Percentiles rank a stretch among this genome's conserved stretches.
Conservation (phyloP, 805 yeast species). For the Pichia membranifaciens region DNA sequence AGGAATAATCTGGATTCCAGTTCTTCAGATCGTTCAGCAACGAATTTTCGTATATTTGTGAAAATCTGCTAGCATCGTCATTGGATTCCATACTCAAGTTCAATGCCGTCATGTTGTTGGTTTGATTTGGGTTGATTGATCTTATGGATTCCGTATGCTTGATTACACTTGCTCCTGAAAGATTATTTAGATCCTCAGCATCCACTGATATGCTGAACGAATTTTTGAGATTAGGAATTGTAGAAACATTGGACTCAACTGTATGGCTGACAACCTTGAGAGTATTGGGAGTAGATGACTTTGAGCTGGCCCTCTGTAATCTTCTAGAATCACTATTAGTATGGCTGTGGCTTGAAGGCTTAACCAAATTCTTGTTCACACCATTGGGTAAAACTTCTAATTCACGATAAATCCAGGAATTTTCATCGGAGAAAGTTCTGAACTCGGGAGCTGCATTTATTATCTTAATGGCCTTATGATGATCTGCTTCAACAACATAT, state of each 20-base stretch:
- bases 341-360: background rate
- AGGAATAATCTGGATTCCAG: constrained; percentile 23
- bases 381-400: constrained; percentile 16
- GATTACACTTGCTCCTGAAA: background rate
- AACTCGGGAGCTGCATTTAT: constrained; percentile 7
- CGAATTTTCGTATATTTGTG: constrained; percentile 31
- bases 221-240: no score
- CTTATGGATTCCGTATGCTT: background rate
- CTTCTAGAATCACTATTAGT: background rate
- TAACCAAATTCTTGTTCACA: background rate
- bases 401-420: constrained; percentile 10
- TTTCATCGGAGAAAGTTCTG: constrained; percentile 6
- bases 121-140: background rate
- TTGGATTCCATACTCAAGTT: background rate
- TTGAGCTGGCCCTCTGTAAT: background rate
- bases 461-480: constrained; percentile 22
- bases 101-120: background rate
- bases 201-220: background rate
- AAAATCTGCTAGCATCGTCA: background rate
- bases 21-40: constrained; percentile 37
- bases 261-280: background rate
- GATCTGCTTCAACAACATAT: constrained; percentile 17
- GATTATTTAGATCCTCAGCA: background rate
- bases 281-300: background rate
- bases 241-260: no score